Conservation (phyloP, 2,329 filamentous ascomycete genomes). For the Coleophoma cylindrospora region DNA sequence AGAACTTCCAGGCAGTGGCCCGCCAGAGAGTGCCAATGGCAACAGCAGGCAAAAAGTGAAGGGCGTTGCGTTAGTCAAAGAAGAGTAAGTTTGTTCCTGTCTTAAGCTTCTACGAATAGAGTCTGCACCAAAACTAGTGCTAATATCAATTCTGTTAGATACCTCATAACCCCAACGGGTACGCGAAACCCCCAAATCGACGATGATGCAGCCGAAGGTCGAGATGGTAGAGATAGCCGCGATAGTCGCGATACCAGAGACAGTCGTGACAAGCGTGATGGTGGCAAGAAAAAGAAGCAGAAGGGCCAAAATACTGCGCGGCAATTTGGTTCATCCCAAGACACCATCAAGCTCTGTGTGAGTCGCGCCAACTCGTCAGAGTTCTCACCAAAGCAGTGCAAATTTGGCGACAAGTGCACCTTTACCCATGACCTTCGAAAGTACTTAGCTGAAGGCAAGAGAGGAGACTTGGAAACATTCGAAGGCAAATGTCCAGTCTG, state of each 20-base stretch:
- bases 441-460: slow-evolving; percentile 79
- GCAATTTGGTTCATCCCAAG: slow-evolving; percentile 73
- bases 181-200: slow-evolving; percentile 29
- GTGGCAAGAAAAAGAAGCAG: slow-evolving; percentile 52
- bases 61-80: slow-evolving; percentile 25
- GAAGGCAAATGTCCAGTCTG: slow-evolving; percentile 78
- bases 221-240: slow-evolving; percentile 30
- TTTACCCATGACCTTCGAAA: slow-evolving; percentile 78
- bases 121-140: no score
- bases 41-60: slow-evolving; percentile 9
- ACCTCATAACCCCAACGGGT: slow-evolving; percentile 17
- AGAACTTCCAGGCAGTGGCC: no score
- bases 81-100: slow-evolving; percentile 18
- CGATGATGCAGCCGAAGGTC: slow-evolving; percentile 50
- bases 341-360: slow-evolving; percentile 73
- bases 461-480: slow-evolving; percentile 73
- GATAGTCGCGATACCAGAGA: slow-evolving; percentile 16
- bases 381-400: slow-evolving; percentile 75
- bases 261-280: slow-evolving; percentile 14
- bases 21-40: not conserved
- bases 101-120: no score
- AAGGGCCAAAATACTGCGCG: slow-evolving; percentile 80
- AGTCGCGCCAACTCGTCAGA: slow-evolving; percentile 68
- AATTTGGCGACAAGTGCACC: slow-evolving; percentile 75
- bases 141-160: slow-evolving; percentile 13